Base-by-base conservation (phyloP, 1,139 yeast genomes). In the Suhomyces anneliseae region DNA sequence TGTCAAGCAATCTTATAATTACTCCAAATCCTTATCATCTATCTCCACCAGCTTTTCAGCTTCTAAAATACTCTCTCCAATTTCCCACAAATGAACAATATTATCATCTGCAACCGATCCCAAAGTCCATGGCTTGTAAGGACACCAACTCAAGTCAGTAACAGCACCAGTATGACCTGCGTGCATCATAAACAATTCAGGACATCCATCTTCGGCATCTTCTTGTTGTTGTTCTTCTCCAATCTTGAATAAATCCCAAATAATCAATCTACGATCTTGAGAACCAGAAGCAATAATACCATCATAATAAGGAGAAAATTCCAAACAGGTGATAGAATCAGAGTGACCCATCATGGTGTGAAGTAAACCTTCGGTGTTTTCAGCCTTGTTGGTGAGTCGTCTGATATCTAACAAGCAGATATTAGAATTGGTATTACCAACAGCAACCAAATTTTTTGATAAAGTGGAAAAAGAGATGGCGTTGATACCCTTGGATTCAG, bases 171-270 rank as follows among this genome's bases (percentile, higher is more conserved):
- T 85, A 59, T 87, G 95, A 14, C 95, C 95, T 34, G 93, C 95
- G 58, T 87, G 95, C 83, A 87, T 85, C 90, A 87, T 85, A 57
- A 87, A 74, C 35, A 87, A 66, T 60, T 87, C 95, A 7, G 93
- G 90, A 40, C 87, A 85, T 40, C 93, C 95, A 59, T 87, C 95
- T 50, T 81, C 85, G 36, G 85, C 87, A 53, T 86, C 86, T 59
- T 87, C 95, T 52, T 82, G 87, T 51, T 82, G 88, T 61, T 86
- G 93, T 58, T 87, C 95, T 55, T 84, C 88, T 2, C 95, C 95
- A 32, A 87, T 83, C 58, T 78, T 83, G 46, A 73, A 69, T 43
- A 87, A 67, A 60, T 87, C 93, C 95, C 95, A 87, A 7, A 87
- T 59, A 39, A 87, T 82, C 27, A 85, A 76, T 51, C 93, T 71